Evolutionary conservation across 1,139 yeast species (phyloP).

Genomic region (Candida smagusa): DNA sequence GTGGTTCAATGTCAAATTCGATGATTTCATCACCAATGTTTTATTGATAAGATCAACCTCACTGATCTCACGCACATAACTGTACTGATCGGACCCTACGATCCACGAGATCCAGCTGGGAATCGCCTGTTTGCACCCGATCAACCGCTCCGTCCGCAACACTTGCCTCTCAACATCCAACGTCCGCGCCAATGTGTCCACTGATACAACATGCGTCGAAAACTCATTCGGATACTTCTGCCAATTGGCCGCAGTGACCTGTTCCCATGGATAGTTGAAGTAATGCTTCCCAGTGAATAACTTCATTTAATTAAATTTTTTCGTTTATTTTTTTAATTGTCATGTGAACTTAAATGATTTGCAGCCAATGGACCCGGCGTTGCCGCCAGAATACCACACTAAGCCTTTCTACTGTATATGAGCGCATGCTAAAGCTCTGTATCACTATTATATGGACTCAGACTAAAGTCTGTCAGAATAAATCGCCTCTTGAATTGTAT

Average conservation of each 20-base stretch:
- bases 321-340: neutral
- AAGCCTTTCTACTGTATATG: neutral
- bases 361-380: neutral
- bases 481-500: constrained; percentile 1
- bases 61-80: constrained; percentile 86
- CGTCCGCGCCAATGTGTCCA: constrained; percentile 78
- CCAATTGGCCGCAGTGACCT: constrained; percentile 97
- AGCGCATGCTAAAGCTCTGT: neutral
- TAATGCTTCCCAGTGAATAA: constrained; percentile 66
- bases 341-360: neutral
- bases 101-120: constrained; percentile 77
- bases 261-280: constrained; percentile 87
- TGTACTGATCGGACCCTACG: constrained; percentile 70
- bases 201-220: constrained; percentile 92
- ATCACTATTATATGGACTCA: neutral
- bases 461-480: constrained; percentile 1
- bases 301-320: constrained; percentile 51
- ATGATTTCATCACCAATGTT: constrained; percentile 76
- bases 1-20: constrained; percentile 79
- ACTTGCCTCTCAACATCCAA: constrained; percentile 53
- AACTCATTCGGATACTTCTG: constrained; percentile 90
- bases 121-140: constrained; percentile 84
- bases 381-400: too few relatives aligned
- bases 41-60: constrained; percentile 69
- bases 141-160: constrained; percentile 78